These are phyloP conservation scores for Phytophthora quininea DNA, from an alignment of 352 stramenopile species.

Conservation along the genomic window DNA sequence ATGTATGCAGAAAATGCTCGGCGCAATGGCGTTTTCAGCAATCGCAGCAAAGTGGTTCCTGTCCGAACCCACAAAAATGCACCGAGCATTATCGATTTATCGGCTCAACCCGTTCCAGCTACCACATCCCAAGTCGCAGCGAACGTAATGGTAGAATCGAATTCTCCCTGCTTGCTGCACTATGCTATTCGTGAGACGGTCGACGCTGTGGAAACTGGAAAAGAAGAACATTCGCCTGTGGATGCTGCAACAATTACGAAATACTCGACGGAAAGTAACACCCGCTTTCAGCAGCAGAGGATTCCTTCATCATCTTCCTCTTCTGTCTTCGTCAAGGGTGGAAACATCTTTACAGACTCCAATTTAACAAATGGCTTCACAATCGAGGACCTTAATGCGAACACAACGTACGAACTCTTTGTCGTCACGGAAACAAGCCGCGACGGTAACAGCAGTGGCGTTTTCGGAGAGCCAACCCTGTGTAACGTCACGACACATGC, in stretches of 20 bases:
- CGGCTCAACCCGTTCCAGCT: slow-evolving; percentile 33
- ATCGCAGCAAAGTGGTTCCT: slow-evolving; percentile 4
- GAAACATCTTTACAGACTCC: slow-evolving; percentile 12
- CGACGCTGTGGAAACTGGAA: slow-evolving; percentile 3
- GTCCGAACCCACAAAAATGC: slow-evolving; percentile 57
- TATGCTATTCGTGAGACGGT: slow-evolving; percentile 39
- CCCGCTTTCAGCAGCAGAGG: slow-evolving; percentile 23
- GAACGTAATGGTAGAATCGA: slow-evolving; percentile 21
- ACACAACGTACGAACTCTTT: slow-evolving; percentile 63
- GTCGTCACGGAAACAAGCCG: slow-evolving; percentile 55
- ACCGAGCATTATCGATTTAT: slow-evolving; percentile 28
- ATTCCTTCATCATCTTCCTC: slow-evolving; percentile 26
- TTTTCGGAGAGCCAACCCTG: slow-evolving; percentile 42
- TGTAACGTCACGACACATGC: slow-evolving; percentile 60
- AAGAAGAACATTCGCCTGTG: slow-evolving; percentile 7
- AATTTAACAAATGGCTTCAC: slow-evolving; percentile 25
- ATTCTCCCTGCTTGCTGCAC: slow-evolving; percentile 49
- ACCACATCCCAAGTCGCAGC: slow-evolving; percentile 42
- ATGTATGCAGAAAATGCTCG: slow-evolving; percentile 62
- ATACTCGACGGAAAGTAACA: slow-evolving; percentile 14
- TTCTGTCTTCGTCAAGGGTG: slow-evolving; percentile 18
- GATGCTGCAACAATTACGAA: slow-evolving; percentile 24
- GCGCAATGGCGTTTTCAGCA: slow-evolving; percentile 64
- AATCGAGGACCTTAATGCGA: slow-evolving; percentile 39
- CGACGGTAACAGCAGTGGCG: slow-evolving; percentile 45